Percentiles rank a stretch among this genome's conserved stretches.
Evolutionary conservation across 495 filamentous ascomycete genomes (phyloP).

Genomic region (Venustampulla echinocandica): DNA sequence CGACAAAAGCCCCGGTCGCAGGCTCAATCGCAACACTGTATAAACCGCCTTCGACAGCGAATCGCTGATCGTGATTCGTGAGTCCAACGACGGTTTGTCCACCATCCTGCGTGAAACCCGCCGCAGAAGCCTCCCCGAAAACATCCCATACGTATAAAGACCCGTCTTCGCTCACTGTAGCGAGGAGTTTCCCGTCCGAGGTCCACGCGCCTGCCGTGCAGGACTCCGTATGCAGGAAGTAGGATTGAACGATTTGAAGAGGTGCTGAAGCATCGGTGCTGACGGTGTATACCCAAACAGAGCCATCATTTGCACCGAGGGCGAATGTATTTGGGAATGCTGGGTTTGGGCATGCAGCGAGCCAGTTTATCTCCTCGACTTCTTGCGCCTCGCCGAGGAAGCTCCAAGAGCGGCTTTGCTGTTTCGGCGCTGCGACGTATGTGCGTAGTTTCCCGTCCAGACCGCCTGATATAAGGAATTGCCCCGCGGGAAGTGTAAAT

Average conservation of each 20-base stretch:
- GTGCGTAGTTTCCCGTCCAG: constrained; percentile 67
- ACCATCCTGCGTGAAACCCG: constrained; percentile 58
- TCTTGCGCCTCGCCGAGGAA: constrained; percentile 69
- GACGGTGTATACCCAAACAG: constrained; percentile 88
- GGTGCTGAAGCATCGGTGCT: constrained; percentile 48
- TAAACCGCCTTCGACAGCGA: constrained; percentile 82
- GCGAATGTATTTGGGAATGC: constrained; percentile 74
- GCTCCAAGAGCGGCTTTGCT: constrained; percentile 39
- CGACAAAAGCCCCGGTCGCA: constrained; percentile 63
- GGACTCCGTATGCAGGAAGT: constrained; percentile 78
- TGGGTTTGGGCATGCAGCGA: constrained; percentile 62
- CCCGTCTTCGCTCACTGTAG: constrained; percentile 81
- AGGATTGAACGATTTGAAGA: constrained; percentile 76
- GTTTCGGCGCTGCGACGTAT: no score
- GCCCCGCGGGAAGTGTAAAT: constrained; percentile 75
- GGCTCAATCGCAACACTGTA: constrained; percentile 80
- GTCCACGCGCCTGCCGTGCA: constrained; percentile 91
- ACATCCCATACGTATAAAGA: constrained; percentile 90
- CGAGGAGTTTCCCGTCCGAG: constrained; percentile 77
- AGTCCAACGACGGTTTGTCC: constrained; percentile 69
- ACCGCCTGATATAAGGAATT: constrained; percentile 77
- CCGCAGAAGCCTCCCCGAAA: constrained; percentile 72
- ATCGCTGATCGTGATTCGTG: constrained; percentile 78
- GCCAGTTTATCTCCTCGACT: constrained; percentile 92
- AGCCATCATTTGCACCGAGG: constrained; percentile 84